Evolutionary conservation across 495 filamentous ascomycete species (phyloP), one percentile per base, ranked within the genome.

Genomic region (Polyplosphaeria fusca): DNA sequence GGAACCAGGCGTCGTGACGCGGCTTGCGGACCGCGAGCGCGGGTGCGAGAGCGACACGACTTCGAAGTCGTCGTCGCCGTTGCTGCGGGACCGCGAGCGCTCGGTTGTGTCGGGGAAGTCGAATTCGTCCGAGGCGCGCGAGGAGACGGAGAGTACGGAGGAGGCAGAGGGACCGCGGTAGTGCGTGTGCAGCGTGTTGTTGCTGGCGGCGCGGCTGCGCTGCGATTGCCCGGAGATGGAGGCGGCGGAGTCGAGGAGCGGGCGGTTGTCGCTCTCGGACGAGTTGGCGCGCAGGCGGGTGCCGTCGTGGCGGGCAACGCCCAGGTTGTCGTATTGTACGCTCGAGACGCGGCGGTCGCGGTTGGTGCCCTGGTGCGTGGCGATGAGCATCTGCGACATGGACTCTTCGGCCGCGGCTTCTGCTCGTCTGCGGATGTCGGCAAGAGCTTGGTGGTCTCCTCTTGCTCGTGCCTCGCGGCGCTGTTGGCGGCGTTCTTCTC

Each of bases 241-340:
- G 2, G 84, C 84, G 7, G 86, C 82, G 55, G 87, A 82, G 19
- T 81, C 82, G 3, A 95, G 75, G 2, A 95, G 76, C 2, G 89
- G 89, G 13, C 82, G 73, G 13, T 82, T 43, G 26, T 95, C 88
- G 32, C 86, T 88, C 56, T 92, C 89, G 20, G 77, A 76, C 43
- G 88, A 92, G 61, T 85, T 86, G 16, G 88, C 88, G 37, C 93
- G 83, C 49, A 98, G 70, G 13, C 93, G 81, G 0, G 88, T 88
- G 18, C 93, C 93, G 66, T 97, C 93, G 58, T 91, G 90, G 42
- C 90, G 78, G 7, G 88, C 91, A 44, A 94, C 80, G 26, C 93
- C 93, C 11, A 97, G 69, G 9, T 89, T 86, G 4, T 83, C 89
- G 66, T 98, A 98, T 52, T 82, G 84, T 13, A 96, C 93, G 54